Percentiles rank a stretch among this genome's conserved stretches.
These are phyloP conservation scores for Paracoccidioides lutzii DNA, from an alignment of 2,329 filamentous ascomycete species.

Conservation along the genomic window DNA sequence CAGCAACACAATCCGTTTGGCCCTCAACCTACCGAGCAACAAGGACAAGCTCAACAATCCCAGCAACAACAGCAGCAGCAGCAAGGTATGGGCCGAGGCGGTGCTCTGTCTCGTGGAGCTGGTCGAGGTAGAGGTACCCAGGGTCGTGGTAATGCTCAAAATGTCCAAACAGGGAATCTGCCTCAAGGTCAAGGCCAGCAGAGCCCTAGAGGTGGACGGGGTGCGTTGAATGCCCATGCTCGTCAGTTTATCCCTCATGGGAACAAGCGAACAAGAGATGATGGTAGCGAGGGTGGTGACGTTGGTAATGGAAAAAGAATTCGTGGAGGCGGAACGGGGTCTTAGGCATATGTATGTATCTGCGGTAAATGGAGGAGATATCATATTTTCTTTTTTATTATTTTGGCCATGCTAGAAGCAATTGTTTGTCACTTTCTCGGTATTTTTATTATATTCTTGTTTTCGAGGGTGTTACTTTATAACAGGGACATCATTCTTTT, in stretches of 20 bases:
- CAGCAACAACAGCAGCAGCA: slow-evolving; percentile 19
- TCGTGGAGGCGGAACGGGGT: slow-evolving; percentile 25
- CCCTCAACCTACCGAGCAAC: slow-evolving; percentile 13
- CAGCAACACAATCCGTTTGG: slow-evolving; percentile 22
- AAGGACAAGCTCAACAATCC: slow-evolving; percentile 19
- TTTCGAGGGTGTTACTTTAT: background rate
- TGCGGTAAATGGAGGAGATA: background rate
- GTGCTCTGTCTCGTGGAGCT: slow-evolving; percentile 29
- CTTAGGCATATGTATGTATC: slow-evolving; percentile 13
- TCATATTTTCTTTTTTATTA: slow-evolving; percentile 6
- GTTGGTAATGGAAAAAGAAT: slow-evolving; percentile 35
- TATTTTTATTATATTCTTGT: slow-evolving; percentile 4
- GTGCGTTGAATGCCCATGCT: slow-evolving; percentile 37
- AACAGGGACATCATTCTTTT: background rate
- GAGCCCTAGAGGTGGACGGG: slow-evolving; percentile 22
- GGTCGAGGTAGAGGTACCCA: slow-evolving; percentile 29
- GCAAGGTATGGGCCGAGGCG: slow-evolving; percentile 22
- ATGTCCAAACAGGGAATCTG: slow-evolving; percentile 27
- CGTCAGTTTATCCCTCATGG: slow-evolving; percentile 45
- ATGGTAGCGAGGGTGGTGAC: slow-evolving; percentile 28
- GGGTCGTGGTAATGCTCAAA: slow-evolving; percentile 32
- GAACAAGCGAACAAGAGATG: slow-evolving; percentile 44
- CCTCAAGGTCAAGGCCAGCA: slow-evolving; percentile 19
- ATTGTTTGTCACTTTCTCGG: slow-evolving; percentile 2
- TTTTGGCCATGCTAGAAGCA: slow-evolving; percentile 9